Evolutionary conservation across 495 filamentous ascomycete genomes (phyloP), one percentile per base, ranked within the genome.

Genomic region (Aspergillus wentii): DNA sequence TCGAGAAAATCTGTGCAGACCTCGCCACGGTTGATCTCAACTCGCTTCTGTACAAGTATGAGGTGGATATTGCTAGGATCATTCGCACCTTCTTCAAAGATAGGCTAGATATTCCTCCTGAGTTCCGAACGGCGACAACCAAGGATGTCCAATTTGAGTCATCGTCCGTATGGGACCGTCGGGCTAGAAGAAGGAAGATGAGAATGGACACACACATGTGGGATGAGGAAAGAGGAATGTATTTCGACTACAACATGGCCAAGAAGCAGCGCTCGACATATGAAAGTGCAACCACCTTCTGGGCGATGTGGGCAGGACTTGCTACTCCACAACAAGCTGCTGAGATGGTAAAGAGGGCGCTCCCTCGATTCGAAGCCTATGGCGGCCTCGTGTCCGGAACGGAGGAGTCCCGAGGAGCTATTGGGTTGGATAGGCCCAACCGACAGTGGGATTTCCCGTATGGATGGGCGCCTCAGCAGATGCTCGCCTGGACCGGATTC

Each of bases 381-480:
- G 92, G 92, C 20, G 92, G 92, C 8, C 69, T 98, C n/a, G 79
- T 91, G 2, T 88, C 87, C 0, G 89, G 88, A 17, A 95, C 91
- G 0, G 77, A 94, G 57, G 72, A 85, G 56, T 91, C 85, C 17
- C 84, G 92, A 18, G 92, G 92, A 14, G 69, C 68, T 8, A 71
- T 95, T 39, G 79, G 81, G 10, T 52, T 95, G n/a, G 77, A 85
- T 46, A 74, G 88, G 9, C 92, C 92, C 3, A 95, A 94, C 49
- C 78, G 89, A 22, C 92, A 98, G 59, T 98, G 92, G 92, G 92
- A 98, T 57, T 98, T 89, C 56, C 92, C 92, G 1, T 95, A 88
- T 56, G 92, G 92, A 30, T 98, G 92, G 92, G 91, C 92, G 14
- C 92, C 92, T 8, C 92, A 98, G 71, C 92, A 98, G 68, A 96